A percentile compares a stretch with the other conserved stretches of the same genome.
phyloP scores from a whole-genome alignment of 2,329 filamentous ascomycete genomes.

The Pestalotiopsis sp. region DNA sequence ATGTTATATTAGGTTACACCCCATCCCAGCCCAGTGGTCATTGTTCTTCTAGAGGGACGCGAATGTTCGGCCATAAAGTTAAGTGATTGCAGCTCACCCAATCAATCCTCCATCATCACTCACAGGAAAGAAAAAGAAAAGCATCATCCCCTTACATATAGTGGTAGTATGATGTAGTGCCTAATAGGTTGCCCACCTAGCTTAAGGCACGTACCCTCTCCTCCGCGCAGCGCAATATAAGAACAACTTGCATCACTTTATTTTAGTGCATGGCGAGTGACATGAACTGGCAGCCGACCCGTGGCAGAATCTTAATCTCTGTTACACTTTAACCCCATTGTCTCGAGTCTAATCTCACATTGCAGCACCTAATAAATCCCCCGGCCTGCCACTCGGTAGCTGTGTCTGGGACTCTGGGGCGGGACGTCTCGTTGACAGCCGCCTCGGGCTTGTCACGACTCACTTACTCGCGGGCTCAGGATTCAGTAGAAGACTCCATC shows the following conservation, averaged over 20 bases:
- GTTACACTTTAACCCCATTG: neutral
- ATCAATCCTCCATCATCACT: neutral
- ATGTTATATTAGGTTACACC: neutral
- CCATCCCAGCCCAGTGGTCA: neutral
- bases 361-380: neutral
- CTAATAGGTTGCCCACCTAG: no score
- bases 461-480: neutral
- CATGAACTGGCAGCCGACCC: neutral
- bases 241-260: neutral
- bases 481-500: neutral
- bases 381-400: neutral
- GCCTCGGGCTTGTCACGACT: neutral
- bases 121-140: neutral
- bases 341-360: neutral
- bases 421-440: neutral
- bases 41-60: neutral
- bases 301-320: neutral
- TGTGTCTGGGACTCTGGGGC: neutral
- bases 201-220: neutral
- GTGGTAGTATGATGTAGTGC: no score
- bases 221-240: neutral
- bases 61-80: neutral
- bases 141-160: neutral
- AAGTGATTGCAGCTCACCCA: neutral
- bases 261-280: neutral